Conservation (phyloP, 164 flowering plant genomes). For the Nelumbo lutea region DNA sequence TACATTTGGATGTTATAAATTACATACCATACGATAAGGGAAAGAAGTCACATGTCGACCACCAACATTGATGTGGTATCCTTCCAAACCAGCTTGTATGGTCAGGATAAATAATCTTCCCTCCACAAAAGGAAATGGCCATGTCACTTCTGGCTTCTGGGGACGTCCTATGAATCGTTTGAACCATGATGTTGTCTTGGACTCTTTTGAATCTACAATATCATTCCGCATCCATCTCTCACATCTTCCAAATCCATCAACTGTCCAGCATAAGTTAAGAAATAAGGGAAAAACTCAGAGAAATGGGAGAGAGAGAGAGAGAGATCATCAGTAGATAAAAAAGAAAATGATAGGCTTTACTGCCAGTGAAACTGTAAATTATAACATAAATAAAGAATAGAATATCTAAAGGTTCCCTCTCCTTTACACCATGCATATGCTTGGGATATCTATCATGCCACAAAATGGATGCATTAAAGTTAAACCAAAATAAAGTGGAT, state of each 20-base stretch:
- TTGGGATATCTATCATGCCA: too few relatives aligned
- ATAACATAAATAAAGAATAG: neutral
- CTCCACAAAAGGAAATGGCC: constrained; percentile 93
- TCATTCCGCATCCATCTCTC: constrained; percentile 87
- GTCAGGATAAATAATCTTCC: constrained; percentile 77
- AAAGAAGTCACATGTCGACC: constrained; percentile 93
- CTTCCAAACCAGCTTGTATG: constrained; percentile 87
- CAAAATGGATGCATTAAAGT: too few relatives aligned
- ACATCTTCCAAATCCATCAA: constrained; percentile 82
- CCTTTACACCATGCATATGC: too few relatives aligned
- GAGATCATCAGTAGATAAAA: constrained; percentile 4
- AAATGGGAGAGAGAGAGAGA: neutral
- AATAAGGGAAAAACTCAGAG: neutral
- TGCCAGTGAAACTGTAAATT: too few relatives aligned
- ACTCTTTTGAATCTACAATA: constrained; percentile 54
- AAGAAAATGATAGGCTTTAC: too few relatives aligned
- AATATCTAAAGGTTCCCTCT: too few relatives aligned
- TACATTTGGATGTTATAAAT: neutral
- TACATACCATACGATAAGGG: constrained; percentile 77
- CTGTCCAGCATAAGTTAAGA: constrained; percentile 34
- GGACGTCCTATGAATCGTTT: constrained; percentile 85
- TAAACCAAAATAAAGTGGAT: too few relatives aligned
- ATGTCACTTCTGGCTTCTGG: constrained; percentile 80
- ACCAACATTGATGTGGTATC: constrained; percentile 78
- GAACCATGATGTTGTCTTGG: constrained; percentile 88